These are phyloP conservation scores for Pythium apleroticum DNA, from an alignment of 352 stramenopile genomes.

Conservation along the genomic window DNA sequence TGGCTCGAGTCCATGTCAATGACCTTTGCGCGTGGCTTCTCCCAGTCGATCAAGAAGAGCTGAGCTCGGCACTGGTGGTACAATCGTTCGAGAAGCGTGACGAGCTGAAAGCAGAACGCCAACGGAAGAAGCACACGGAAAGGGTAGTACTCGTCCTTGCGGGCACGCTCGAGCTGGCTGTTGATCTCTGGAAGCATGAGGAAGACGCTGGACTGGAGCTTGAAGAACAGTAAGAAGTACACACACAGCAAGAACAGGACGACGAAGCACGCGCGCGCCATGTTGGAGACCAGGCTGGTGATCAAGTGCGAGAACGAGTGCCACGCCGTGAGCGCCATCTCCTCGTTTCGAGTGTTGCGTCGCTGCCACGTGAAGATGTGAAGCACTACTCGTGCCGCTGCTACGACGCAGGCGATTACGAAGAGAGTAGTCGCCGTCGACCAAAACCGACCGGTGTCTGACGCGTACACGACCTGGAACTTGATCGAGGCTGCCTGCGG, in stretches of 20 bases:
- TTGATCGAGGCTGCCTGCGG: conserved; percentile 28
- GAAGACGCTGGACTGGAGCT: conserved; percentile 88
- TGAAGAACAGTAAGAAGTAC: conserved; percentile 96
- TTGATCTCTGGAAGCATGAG: conserved; percentile 80
- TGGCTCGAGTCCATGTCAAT: conserved; percentile 53
- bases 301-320: conserved; percentile 45
- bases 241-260: conserved; percentile 76
- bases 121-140: conserved; percentile 83
- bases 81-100: conserved; percentile 64
- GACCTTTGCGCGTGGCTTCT: conserved; percentile 77
- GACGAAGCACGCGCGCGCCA: conserved; percentile 41
- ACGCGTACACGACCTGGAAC: conserved; percentile 89
- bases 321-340: conserved; percentile 53
- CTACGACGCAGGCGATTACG: conserved; percentile 57
- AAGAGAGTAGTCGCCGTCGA: conserved; percentile 71
- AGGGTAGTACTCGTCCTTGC: conserved; percentile 84
- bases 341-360: conserved; percentile 66
- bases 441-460: conserved; percentile 80
- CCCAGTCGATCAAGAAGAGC: conserved; percentile 95
- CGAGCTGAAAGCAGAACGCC: conserved; percentile 83
- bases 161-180: conserved; percentile 44
- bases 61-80: conserved; percentile 79
- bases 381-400: conserved; percentile 55
- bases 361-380: conserved; percentile 89
- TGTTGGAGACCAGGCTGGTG: conserved; percentile 39